Evolutionary conservation across 208 protist genomes (phyloP).

Genomic region (Porcisia hertigi): DNA sequence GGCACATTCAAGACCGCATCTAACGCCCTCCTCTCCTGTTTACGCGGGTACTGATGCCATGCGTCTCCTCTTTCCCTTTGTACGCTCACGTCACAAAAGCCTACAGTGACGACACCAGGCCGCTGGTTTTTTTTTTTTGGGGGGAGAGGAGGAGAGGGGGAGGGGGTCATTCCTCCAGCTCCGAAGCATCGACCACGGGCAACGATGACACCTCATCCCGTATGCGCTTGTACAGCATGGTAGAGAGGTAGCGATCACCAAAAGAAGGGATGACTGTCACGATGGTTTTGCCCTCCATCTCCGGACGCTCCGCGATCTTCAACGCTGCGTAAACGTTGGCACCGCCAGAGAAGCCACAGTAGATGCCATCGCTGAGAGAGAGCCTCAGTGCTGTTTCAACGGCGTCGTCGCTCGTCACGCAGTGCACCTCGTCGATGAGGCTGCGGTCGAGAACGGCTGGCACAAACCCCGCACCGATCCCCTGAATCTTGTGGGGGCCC

Average conservation of each 20-base stretch:
- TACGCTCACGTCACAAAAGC: background rate
- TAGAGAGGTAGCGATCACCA: slow-evolving; percentile 91
- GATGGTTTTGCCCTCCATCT: slow-evolving; percentile 89
- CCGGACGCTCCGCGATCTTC: slow-evolving; percentile 74
- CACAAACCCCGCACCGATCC: slow-evolving; percentile 91
- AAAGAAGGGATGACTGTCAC: slow-evolving; percentile 89
- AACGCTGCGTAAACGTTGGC: slow-evolving; percentile 87
- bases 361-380: slow-evolving; percentile 78
- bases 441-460: slow-evolving; percentile 66
- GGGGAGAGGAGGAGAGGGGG: slow-evolving; percentile 10
- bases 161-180: slow-evolving; percentile 46
- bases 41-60: background rate
- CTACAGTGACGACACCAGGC: slow-evolving; percentile 18
- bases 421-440: slow-evolving; percentile 77
- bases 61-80: background rate
- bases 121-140: background rate
- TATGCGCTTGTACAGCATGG: slow-evolving; percentile 70
- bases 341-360: slow-evolving; percentile 82
- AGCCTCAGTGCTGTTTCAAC: slow-evolving; percentile 73
- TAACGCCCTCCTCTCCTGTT: background rate
- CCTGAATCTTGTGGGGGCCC: slow-evolving; percentile 91
- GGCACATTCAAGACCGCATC: background rate
- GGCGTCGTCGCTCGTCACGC: slow-evolving; percentile 69
- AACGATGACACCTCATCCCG: slow-evolving; percentile 66
- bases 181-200: slow-evolving; percentile 72